These are phyloP conservation scores for Eucalyptus brandiana DNA, from an alignment of 345 rosid genomes.

Conservation along the genomic window DNA sequence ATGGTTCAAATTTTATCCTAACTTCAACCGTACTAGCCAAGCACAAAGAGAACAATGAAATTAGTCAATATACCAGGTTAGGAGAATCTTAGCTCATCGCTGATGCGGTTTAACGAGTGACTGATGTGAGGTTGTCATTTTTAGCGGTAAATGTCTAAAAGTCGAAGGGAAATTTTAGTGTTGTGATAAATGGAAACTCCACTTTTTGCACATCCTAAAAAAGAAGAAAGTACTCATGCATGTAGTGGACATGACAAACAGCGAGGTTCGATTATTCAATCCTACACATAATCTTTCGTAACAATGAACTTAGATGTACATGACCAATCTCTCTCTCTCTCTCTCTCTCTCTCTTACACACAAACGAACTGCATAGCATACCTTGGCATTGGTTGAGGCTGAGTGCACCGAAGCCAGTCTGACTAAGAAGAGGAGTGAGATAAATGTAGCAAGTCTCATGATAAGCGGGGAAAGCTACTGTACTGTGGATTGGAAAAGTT, in stretches of 20 bases:
- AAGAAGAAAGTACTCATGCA: neutral
- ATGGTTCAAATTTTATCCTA: neutral
- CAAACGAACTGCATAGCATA: neutral
- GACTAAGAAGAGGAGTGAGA: slow-evolving; percentile 3
- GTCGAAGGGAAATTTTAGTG: neutral
- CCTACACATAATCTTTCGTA: neutral
- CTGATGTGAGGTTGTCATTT: neutral
- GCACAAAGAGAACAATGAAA: neutral
- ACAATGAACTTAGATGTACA: neutral
- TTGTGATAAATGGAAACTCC: neutral
- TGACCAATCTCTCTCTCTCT: neutral
- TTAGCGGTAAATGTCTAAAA: neutral
- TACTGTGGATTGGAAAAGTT: neutral
- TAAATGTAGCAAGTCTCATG: neutral
- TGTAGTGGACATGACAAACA: neutral
- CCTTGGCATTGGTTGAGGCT: slow-evolving; percentile 12
- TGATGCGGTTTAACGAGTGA: neutral
- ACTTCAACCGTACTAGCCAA: neutral
- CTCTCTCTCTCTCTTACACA: neutral
- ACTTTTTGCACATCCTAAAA: neutral
- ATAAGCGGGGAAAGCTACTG: neutral
- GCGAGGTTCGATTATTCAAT: neutral
- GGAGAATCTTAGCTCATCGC: neutral
- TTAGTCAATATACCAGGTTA: neutral
- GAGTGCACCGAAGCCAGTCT: slow-evolving; percentile 6